Evolutionary conservation across 805 yeast species (phyloP).

Genomic region (Ogataea kodamae): DNA sequence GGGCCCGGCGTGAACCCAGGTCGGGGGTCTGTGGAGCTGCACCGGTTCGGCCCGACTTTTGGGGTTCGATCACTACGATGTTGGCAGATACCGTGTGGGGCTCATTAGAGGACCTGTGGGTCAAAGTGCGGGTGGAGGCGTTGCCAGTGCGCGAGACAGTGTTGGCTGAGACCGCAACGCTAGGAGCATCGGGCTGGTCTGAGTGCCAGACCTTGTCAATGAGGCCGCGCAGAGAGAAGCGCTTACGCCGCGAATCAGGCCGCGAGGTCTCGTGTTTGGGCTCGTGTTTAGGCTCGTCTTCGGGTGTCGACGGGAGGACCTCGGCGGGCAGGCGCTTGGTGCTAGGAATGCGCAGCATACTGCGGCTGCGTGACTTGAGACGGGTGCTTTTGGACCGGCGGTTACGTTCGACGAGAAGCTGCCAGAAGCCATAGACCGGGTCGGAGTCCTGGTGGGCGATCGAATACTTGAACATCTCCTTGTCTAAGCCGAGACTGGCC

Average conservation of each 20-base stretch:
- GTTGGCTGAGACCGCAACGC: constrained; percentile 1
- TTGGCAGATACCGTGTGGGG: constrained; percentile 10
- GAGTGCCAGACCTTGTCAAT: constrained; percentile 12
- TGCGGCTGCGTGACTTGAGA: constrained; percentile 25
- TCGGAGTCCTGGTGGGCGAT: constrained; percentile 62
- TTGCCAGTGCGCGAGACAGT: background rate
- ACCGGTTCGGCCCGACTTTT: constrained; percentile 8
- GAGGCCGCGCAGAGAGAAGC: constrained; percentile 13
- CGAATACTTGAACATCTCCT: constrained; percentile 53
- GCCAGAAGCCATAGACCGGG: constrained; percentile 72
- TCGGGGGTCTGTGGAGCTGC: constrained; percentile 10
- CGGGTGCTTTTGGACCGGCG: constrained; percentile 38
- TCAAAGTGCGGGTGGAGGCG: background rate
- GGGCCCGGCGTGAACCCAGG: constrained; percentile 16
- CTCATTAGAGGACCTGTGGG: too few relatives aligned
- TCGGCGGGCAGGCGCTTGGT: constrained; percentile 28
- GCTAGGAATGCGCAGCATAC: constrained; percentile 29
- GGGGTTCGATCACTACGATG: constrained; percentile 21
- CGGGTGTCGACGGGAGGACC: too few relatives aligned
- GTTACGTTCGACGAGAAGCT: constrained; percentile 50
- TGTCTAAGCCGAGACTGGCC: constrained; percentile 59
- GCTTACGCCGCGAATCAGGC: too few relatives aligned
- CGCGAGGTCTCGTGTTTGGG: too few relatives aligned
- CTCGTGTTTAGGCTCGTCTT: background rate
- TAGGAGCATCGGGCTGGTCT: constrained; percentile 6